phyloP scores from a whole-genome alignment of 495 filamentous ascomycete genomes.

The Talaromyces adpressus region DNA sequence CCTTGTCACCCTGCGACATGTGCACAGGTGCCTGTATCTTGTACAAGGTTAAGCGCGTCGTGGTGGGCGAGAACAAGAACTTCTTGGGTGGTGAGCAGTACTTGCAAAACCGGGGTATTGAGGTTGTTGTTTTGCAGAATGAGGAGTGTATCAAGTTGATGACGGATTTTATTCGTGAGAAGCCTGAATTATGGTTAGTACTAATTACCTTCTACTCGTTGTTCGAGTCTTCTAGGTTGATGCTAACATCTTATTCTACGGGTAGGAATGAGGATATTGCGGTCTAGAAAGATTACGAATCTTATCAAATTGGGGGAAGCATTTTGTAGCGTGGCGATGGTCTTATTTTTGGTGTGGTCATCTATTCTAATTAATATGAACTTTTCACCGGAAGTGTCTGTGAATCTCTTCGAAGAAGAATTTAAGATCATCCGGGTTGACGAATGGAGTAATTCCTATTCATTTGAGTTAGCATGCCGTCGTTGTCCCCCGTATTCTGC shows the following conservation, averaged over 20 bases:
- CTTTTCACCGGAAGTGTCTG: conserved; percentile 35
- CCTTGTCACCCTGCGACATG: conserved; percentile 84
- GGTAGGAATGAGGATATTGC: conserved; percentile 71
- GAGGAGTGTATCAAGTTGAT: conserved; percentile 65
- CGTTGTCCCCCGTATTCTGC: background rate
- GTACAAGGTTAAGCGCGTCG: conserved; percentile 70
- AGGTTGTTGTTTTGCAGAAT: conserved; percentile 67
- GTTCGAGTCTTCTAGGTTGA: no score
- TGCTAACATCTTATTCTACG: conserved; percentile 9
- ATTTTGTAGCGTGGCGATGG: background rate
- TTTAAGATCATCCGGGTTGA: conserved; percentile 83
- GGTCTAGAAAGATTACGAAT: conserved; percentile 34
- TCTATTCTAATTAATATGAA: background rate
- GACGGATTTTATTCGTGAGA: conserved; percentile 67
- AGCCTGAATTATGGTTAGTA: conserved; percentile 72
- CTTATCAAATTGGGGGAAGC: background rate
- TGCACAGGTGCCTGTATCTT: conserved; percentile 78
- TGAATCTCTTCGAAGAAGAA: conserved; percentile 94
- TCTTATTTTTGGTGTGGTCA: background rate
- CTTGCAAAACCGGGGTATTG: conserved; percentile 61
- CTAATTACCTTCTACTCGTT: no score
- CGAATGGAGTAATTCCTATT: conserved; percentile 81
- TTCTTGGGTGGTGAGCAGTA: conserved; percentile 74
- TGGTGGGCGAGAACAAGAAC: conserved; percentile 78
- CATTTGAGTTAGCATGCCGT: background rate